phyloP scores from a whole-genome alignment of 345 rosid species.

The Theobroma cacao region DNA sequence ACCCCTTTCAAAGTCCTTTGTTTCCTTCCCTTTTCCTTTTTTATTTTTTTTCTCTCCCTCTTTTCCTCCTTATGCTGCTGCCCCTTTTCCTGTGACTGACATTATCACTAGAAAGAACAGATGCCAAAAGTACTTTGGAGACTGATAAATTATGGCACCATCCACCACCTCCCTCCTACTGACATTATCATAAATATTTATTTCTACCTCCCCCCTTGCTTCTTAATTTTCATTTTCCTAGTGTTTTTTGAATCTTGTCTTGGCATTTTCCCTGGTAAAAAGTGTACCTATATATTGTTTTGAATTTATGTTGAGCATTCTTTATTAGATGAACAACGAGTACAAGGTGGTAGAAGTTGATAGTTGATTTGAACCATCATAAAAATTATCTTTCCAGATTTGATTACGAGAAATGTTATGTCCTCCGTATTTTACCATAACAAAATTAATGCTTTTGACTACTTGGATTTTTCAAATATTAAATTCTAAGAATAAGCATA shows the following conservation, averaged over 20 bases:
- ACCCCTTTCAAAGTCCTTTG: background rate
- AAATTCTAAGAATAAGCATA: no score
- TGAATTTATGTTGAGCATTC: background rate
- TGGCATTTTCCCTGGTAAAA: background rate
- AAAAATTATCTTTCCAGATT: background rate
- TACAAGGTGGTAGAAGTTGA: background rate
- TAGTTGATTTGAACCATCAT: background rate
- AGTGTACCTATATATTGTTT: background rate
- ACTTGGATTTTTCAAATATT: background rate
- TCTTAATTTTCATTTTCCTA: conserved; percentile 10
- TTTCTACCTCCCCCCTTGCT: conserved; percentile 8
- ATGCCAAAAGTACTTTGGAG: conserved; percentile 14
- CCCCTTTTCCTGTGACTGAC: conserved; percentile 35
- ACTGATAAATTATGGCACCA: conserved; percentile 29
- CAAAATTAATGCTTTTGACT: background rate
- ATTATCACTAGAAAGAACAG: conserved; percentile 21
- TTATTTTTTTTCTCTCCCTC: background rate
- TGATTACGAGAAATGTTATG: background rate
- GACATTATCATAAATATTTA: conserved; percentile 34
- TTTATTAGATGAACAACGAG: background rate
- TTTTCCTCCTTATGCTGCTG: background rate
- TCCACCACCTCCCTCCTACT: conserved; percentile 30
- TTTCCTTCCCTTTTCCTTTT: background rate
- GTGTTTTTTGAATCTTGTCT: background rate
- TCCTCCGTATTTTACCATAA: background rate